Evolutionary conservation across 139 green algal species (phyloP).

Genomic region (Prasinococcaceae sp.): DNA sequence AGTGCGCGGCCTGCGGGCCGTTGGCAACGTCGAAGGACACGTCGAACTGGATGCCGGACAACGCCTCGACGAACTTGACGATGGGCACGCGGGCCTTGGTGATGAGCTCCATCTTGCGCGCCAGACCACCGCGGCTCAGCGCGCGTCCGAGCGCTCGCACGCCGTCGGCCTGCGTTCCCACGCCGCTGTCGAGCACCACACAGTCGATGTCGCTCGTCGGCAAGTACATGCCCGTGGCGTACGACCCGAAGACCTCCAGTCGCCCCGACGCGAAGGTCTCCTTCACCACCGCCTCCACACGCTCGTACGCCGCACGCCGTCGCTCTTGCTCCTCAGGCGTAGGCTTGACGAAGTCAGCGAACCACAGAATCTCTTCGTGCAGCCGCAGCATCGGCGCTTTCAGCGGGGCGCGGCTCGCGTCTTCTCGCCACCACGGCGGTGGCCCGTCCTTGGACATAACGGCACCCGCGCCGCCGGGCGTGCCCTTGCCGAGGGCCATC

Average conservation of each 20-base stretch:
- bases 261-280: slow-evolving; percentile 35
- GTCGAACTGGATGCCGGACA: slow-evolving; percentile 67
- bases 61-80: slow-evolving; percentile 79
- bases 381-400: slow-evolving; percentile 14
- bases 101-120: slow-evolving; percentile 47
- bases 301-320: slow-evolving; percentile 32
- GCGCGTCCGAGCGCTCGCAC: slow-evolving; percentile 2
- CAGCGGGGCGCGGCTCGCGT: no score
- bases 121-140: not conserved
- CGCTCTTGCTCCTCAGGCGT: slow-evolving; percentile 36
- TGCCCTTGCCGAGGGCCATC: no score
- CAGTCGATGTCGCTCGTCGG: slow-evolving; percentile 85
- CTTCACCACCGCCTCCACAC: slow-evolving; percentile 36
- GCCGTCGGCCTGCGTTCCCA: not conserved
- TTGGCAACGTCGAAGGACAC: slow-evolving; percentile 81
- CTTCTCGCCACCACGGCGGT: no score
- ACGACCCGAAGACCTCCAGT: slow-evolving; percentile 41
- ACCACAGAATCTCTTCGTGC: slow-evolving; percentile 55
- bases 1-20: slow-evolving; percentile 36
- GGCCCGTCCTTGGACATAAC: no score
- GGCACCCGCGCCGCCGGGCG: no score
- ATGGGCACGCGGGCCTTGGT: slow-evolving; percentile 82
- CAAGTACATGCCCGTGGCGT: slow-evolving; percentile 69
- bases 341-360: slow-evolving; percentile 49
- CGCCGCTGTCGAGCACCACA: slow-evolving; percentile 48